Conservation (phyloP, 2,329 filamentous ascomycete genomes). For the Claviceps lovelessii region DNA sequence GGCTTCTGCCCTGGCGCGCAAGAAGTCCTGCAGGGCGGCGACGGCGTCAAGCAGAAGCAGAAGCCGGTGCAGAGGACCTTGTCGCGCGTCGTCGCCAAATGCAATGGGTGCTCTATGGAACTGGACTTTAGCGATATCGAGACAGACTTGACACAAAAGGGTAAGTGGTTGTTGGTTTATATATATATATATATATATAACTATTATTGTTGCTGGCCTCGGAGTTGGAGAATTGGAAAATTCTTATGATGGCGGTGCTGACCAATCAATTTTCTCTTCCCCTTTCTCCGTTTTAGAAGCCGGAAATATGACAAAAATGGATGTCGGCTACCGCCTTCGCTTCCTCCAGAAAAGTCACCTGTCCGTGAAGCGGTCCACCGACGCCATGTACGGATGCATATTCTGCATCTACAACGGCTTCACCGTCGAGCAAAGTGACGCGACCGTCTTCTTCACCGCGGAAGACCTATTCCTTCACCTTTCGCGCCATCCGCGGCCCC, state of each 20-base stretch:
- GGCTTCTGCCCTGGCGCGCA: constrained; percentile 42
- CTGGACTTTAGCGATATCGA: constrained; percentile 39
- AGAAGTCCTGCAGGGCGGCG: constrained; percentile 31
- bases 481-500: constrained; percentile 36
- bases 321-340: constrained; percentile 36
- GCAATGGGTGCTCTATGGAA: constrained; percentile 38
- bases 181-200: too few relatives aligned
- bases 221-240: too few relatives aligned
- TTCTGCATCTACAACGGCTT: constrained; percentile 37
- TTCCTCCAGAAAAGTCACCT: constrained; percentile 43
- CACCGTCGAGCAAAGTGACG: constrained; percentile 38
- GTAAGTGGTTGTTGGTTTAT: too few relatives aligned
- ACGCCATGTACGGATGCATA: constrained; percentile 38
- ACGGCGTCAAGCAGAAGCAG: constrained; percentile 36
- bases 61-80: constrained; percentile 26
- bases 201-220: too few relatives aligned
- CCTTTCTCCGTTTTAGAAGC: constrained; percentile 6
- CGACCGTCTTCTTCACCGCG: constrained; percentile 41
- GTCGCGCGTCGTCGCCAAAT: constrained; percentile 28
- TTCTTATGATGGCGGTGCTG: too few relatives aligned
- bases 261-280: too few relatives aligned
- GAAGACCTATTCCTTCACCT: constrained; percentile 39
- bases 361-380: constrained; percentile 33
- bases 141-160: constrained; percentile 32
- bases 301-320: constrained; percentile 31